Conservation (phyloP, 805 yeast genomes). For the Lachancea quebecensis region DNA sequence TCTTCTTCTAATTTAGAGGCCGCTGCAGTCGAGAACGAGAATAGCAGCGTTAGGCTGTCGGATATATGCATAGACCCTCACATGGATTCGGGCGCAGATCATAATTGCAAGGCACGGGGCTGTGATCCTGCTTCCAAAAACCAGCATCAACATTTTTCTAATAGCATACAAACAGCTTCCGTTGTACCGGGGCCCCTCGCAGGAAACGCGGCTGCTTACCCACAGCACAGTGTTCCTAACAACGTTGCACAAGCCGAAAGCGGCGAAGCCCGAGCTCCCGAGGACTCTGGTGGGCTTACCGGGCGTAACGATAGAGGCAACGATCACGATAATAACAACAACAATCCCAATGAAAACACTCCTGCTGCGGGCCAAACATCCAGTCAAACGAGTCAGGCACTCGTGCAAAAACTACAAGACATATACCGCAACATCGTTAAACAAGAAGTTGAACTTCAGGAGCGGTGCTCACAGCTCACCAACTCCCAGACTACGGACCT, state of each 20-base stretch:
- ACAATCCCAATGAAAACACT: constrained; percentile 14
- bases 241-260: too few relatives aligned
- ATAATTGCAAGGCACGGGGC: background rate
- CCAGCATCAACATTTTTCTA: constrained; percentile 2
- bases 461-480: constrained; percentile 56
- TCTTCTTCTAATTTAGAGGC: constrained; percentile 10
- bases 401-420: constrained; percentile 66
- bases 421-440: constrained; percentile 64
- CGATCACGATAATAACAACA: constrained; percentile 11
- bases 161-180: constrained; percentile 1
- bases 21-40: constrained; percentile 9
- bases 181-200: constrained; percentile 3
- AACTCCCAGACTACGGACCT: constrained; percentile 46
- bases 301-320: constrained; percentile 1
- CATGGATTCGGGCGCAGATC: background rate
- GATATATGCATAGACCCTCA: constrained; percentile 5
- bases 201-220: background rate
- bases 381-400: constrained; percentile 36
- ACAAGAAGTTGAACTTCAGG: constrained; percentile 62
- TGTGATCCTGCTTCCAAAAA: constrained; percentile 3
- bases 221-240: too few relatives aligned
- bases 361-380: constrained; percentile 15
- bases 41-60: constrained; percentile 8
- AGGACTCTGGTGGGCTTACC: too few relatives aligned
- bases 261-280: too few relatives aligned